Base-by-base conservation (phyloP, 2,329 filamentous ascomycete genomes). In the Pestalotiopsis sp. region DNA sequence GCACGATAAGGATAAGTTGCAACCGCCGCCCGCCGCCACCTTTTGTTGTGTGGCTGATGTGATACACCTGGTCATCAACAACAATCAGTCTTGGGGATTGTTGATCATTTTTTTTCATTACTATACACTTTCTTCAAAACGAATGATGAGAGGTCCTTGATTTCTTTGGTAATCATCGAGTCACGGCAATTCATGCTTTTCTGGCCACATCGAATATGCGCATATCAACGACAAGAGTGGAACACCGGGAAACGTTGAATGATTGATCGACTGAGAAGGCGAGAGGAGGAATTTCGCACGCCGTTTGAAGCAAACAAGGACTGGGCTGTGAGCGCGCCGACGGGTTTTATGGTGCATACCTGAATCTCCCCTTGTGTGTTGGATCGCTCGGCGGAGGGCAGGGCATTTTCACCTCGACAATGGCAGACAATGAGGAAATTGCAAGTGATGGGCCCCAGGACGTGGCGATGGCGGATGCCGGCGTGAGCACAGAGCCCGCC, bases 391-490 rank as follows among this genome's bases (percentile, higher is more conserved):
- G 27, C 27, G 36, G 31, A 36, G 31, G 9, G 31, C 7, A 36
- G 31, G 7, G 31, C 31, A 20, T 20, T 39, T 52, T 2, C 38
- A 41, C 3, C 13, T 64, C 61, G 39, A 64, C 25, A 38, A 64
- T 64, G 61, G 61, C 61, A 39, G 61, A 64, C 14, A 52, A 14
- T 45, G 23, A 49, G 20, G 25, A 52, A 4, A 23, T n/a, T 39
- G 39, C 25, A 64, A 64, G 38, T 20, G 61, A 45, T 3, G 38
- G 36, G 27, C 17, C 13, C 17, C 59, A 62, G 41, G 75, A 78
- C 68, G 71, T 77, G 61, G 73, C 77, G 70, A 78, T 78, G 76
- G 73, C 65, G 58, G 75, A 73, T 23, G 72, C 71, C 58, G 70
- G 70, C 59, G 66, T 67, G 58, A 64, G 68, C 64, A 68, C 68